phyloP scores from a whole-genome alignment of 208 protist species.

The Acanthamoeba triangularis region DNA sequence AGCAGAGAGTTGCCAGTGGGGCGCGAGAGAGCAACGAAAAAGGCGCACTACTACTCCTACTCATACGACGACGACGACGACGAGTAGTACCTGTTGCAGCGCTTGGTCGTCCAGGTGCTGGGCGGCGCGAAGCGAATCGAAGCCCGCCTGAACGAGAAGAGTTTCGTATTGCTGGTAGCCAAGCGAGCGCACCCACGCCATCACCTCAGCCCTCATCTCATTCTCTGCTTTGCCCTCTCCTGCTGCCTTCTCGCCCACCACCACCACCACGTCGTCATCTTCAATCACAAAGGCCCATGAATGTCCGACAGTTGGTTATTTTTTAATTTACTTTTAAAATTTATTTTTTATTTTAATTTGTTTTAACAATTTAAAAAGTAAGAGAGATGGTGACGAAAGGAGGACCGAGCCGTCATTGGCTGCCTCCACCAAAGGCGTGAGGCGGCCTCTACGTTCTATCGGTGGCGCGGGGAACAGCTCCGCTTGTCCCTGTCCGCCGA shows the following conservation, averaged over 20 bases:
- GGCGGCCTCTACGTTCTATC: neutral
- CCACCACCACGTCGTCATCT: neutral
- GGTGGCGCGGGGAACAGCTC: neutral
- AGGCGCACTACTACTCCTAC: no score
- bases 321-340: no score
- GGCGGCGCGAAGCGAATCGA: neutral
- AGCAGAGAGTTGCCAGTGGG: no score
- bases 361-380: no score
- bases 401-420: no score
- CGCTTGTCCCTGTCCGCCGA: neutral
- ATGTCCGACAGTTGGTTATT: no score
- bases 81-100: neutral
- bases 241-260: neutral
- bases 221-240: neutral
- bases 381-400: no score
- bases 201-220: neutral
- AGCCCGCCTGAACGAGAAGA: neutral
- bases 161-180: neutral
- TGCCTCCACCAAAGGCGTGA: no score
- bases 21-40: no score
- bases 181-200: neutral
- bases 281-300: no score
- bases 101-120: neutral
- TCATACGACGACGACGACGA: no score
- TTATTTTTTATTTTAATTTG: no score